Evolutionary conservation across 495 filamentous ascomycete genomes (phyloP), one percentile per base, ranked within the genome.

Genomic region (Podospora pseudoanserina): DNA sequence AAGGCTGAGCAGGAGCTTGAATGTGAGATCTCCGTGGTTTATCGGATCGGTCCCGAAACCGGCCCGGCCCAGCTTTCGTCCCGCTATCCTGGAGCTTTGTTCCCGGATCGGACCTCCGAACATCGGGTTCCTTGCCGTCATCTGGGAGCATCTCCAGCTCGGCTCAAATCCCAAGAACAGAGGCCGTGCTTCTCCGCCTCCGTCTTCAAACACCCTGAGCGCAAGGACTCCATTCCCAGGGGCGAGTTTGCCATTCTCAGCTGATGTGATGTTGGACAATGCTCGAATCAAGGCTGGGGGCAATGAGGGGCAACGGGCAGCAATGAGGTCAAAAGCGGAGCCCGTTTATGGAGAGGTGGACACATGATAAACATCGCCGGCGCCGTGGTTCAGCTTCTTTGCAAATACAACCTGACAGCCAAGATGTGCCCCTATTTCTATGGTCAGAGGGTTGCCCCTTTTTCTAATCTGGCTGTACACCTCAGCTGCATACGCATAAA

Each of bases 1-100:
- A 53, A 62, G 44, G 30, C 5, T 27, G 49, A 20, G 61, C 11
- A 15, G 63, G 27, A 64, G 54, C 13, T 49, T 64, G 7, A 39
- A 26, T 15, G 11, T 18, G n/a, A 27, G 39, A 49, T 49, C 39
- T 49, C 39, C 39, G 15, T 49, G 39, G 39, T 49, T 49, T 3
- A 32, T 32, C 28, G 61, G 30, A 60, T 60, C 64, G 60, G 27
- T 27, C 49, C 68, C 68, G 68, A 67, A 59, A 67, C 60, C 68
- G 68, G 68, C 54, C 4, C 61, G 30, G 64, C 49, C 34, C 27
- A 19, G 28, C 1, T 0, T 57, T n/a, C 6, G 13, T 49, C 9
- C 39, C 39, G 39, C 39, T 5, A 49, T 49, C 39, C 61, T 63
- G 18, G 18, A 58, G 62, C 58, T 66, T 66, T 56, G 61, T 59